Conservation (phyloP, 352 stramenopile species). For the Phytophthora chlamydospora region DNA sequence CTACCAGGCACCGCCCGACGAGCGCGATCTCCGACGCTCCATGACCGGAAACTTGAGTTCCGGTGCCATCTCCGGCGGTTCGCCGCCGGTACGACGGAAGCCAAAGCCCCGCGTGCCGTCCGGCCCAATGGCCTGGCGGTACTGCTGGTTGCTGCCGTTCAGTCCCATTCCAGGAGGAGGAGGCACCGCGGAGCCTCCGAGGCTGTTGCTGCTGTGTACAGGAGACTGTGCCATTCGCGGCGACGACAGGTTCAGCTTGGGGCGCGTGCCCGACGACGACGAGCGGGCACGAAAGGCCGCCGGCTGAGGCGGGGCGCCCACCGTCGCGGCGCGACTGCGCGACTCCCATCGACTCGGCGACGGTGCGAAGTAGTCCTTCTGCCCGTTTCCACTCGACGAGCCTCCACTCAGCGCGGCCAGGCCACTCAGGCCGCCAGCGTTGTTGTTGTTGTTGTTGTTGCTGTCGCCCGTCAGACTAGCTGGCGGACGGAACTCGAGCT, state of each 20-base stretch:
- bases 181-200: constrained; percentile 29
- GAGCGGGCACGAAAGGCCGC: constrained; percentile 59
- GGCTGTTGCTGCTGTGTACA: constrained; percentile 35
- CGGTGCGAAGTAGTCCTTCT: constrained; percentile 66
- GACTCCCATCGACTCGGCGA: constrained; percentile 62
- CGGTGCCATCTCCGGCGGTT: constrained; percentile 58
- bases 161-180: constrained; percentile 50
- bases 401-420: constrained; percentile 27
- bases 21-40: constrained; percentile 80
- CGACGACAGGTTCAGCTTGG: constrained; percentile 68
- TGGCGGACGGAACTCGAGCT: constrained; percentile 86
- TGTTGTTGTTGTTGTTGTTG: constrained; percentile 11
- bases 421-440: constrained; percentile 21
- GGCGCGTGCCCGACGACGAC: constrained; percentile 63
- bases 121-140: constrained; percentile 78
- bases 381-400: constrained; percentile 44
- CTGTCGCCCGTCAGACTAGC: constrained; percentile 52
- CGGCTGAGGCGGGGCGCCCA: constrained; percentile 45
- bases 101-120: constrained; percentile 85
- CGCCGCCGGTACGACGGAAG: constrained; percentile 63
- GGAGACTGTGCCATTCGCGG: constrained; percentile 62
- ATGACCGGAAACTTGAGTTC: constrained; percentile 64
- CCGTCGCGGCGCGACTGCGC: constrained; percentile 63
- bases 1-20: constrained; percentile 60
- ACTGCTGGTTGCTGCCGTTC: constrained; percentile 62